phyloP scores from a whole-genome alignment of 208 protist species.

The Angomonas ambiguus region DNA sequence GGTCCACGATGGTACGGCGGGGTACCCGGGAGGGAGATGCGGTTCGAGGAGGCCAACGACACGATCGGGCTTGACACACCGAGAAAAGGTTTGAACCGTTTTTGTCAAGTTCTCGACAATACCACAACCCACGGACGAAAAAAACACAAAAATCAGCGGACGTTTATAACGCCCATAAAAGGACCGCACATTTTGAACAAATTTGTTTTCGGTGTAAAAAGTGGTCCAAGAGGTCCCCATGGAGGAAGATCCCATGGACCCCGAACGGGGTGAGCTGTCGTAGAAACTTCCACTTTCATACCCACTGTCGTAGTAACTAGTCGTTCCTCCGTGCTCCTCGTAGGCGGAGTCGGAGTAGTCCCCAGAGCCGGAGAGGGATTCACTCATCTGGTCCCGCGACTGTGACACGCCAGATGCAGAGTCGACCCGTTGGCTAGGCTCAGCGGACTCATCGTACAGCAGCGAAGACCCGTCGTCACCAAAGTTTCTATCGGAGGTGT shows the following conservation, averaged over 20 bases:
- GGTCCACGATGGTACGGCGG: constrained; percentile 53
- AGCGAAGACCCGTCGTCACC: constrained; percentile 2
- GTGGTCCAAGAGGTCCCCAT: constrained; percentile 79
- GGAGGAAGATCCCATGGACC: constrained; percentile 21
- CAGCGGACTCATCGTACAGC: constrained; percentile 1
- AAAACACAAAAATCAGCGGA: constrained; percentile 59
- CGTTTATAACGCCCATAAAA: constrained; percentile 44
- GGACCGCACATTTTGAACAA: constrained; percentile 20
- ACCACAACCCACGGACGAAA: constrained; percentile 42
- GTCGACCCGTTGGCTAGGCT: not conserved
- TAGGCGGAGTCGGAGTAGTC: constrained; percentile 19
- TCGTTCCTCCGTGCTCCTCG: not conserved
- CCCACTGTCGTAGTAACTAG: constrained; percentile 12
- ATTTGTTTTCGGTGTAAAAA: constrained; percentile 71
- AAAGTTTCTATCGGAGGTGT: constrained; percentile 2
- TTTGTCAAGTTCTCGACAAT: constrained; percentile 33
- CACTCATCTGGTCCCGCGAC: not conserved
- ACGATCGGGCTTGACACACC: constrained; percentile 8
- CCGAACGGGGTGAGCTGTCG: constrained; percentile 61
- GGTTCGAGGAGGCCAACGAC: constrained; percentile 5
- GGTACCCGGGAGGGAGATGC: constrained; percentile 37
- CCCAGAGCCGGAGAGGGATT: not conserved
- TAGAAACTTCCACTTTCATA: constrained; percentile 30
- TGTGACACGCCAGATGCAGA: constrained; percentile 9
- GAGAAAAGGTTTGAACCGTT: constrained; percentile 18